Base-by-base conservation (phyloP, 371 early-diverging fungal genomes). In the Umbelopsis sp. region DNA sequence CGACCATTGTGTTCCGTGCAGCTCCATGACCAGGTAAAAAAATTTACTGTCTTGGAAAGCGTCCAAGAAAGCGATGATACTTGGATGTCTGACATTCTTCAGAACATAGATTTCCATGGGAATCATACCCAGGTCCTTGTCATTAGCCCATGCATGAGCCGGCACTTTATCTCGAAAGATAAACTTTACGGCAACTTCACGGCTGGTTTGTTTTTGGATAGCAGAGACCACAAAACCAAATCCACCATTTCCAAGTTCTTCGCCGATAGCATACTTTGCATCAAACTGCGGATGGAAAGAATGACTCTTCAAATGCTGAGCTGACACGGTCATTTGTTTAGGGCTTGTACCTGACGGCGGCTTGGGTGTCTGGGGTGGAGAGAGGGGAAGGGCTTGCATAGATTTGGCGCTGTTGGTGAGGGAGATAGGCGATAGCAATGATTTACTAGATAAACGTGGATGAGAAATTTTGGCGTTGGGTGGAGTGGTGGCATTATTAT, bases 131-230 rank as follows among this genome's bases (percentile, higher is more conserved):
- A 90, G 69, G 25, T 85, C 84, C 11, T 77, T 65, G 63, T 88
- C 92, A 20, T 71, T 72, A 44, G 82, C 88, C 90, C 91, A 91
- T 44, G 79, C 77, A 41, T 81, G 80, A 7, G 75, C 69, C 37
- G 91, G 89, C 7, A 94, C 80, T 71, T 86, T 87, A 66, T 85
- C 74, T 45, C 84, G 82, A 70, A 86, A 84, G 64, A 94, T 91
- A 70, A 93, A 91, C 72, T 94, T 94, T 70, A 93, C 91, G 18
- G 94, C 94, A 63, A 91, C 89, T 63, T 89, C 89, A 37, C 75
- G 71, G n/a, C 80, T 73, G 51, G 81, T 81, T 29, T 65, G 63
- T 38, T 72, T 74, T 66, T 89, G 85, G 14, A 76, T 75, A 12
- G 89, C 91, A 2, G 88, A 81, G 18, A 88, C 77, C 3, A 92